Conservation (phyloP, 208 protist species). For the Crithidia brevicula region DNA sequence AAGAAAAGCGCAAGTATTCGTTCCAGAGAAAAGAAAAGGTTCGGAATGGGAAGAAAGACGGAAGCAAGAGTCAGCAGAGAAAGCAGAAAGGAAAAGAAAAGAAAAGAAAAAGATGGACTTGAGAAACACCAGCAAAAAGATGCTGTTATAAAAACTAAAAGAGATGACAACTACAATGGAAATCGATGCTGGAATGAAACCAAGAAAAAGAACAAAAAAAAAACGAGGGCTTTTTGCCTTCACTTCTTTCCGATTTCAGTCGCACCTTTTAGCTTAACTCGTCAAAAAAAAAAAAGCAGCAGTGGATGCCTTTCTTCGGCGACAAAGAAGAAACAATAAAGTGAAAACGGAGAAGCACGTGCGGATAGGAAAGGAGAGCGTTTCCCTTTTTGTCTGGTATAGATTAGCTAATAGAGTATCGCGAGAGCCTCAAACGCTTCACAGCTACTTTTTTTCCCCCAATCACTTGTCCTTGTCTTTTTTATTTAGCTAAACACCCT, state of each 20-base stretch:
- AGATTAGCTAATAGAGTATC: no score
- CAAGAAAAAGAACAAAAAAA: not conserved
- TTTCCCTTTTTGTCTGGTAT: no score
- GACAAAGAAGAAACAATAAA: no score
- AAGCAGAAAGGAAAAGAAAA: conserved; percentile 19
- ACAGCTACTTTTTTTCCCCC: no score
- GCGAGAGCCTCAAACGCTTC: no score
- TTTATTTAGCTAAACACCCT: no score
- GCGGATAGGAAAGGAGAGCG: no score
- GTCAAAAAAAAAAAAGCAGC: no score
- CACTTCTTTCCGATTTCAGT: not conserved
- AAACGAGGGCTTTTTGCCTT: not conserved
- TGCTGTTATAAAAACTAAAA: conserved; percentile 6
- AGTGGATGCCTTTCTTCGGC: no score
- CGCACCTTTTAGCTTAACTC: not conserved
- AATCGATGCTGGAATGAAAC: no score
- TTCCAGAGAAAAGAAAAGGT: conserved; percentile 7
- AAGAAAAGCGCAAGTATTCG: not conserved
- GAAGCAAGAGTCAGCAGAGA: not conserved
- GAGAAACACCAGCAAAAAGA: conserved; percentile 1
- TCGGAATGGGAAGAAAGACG: not conserved
- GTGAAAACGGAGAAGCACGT: no score
- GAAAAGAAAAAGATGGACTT: conserved; percentile 25
- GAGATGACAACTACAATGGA: not conserved
- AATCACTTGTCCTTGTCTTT: no score